phyloP scores from a whole-genome alignment of 148 eudicot species.

The Rhododendron ovatum region DNA sequence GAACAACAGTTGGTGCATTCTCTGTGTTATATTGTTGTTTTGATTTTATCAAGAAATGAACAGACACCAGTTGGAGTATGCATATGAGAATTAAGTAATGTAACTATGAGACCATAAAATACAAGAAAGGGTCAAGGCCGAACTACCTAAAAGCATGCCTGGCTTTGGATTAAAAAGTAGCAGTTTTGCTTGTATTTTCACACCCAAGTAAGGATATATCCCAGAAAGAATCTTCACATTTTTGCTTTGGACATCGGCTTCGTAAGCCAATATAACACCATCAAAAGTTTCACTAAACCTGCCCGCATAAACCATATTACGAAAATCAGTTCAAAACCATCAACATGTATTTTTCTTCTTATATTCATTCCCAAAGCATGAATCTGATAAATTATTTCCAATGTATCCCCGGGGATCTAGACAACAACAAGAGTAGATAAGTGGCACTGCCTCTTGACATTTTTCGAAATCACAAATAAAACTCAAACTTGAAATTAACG shows the following conservation, averaged over 20 bases:
- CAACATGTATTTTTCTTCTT: neutral
- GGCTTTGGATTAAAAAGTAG: conserved; percentile 77
- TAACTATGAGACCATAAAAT: neutral
- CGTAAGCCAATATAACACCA: conserved; percentile 79
- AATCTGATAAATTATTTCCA: neutral
- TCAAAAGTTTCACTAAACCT: conserved; percentile 76
- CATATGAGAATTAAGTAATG: neutral
- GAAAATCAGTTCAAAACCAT: neutral
- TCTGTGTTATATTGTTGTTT: neutral
- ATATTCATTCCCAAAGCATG: neutral
- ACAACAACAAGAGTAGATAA: neutral
- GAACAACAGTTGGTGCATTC: neutral
- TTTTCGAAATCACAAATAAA: neutral
- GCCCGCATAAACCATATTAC: conserved; percentile 8
- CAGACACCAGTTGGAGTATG: no score
- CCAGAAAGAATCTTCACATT: conserved; percentile 63
- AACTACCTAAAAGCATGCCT: conserved; percentile 62
- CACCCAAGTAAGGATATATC: conserved; percentile 58
- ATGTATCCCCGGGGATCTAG: neutral
- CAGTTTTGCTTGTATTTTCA: conserved; percentile 48
- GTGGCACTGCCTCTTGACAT: neutral
- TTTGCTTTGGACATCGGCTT: conserved; percentile 25
- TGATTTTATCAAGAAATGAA: neutral
- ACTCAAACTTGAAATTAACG: neutral
- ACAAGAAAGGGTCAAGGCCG: neutral